Conservation (phyloP, 2,329 filamentous ascomycete genomes). For the Cladophialophora bantiana region DNA sequence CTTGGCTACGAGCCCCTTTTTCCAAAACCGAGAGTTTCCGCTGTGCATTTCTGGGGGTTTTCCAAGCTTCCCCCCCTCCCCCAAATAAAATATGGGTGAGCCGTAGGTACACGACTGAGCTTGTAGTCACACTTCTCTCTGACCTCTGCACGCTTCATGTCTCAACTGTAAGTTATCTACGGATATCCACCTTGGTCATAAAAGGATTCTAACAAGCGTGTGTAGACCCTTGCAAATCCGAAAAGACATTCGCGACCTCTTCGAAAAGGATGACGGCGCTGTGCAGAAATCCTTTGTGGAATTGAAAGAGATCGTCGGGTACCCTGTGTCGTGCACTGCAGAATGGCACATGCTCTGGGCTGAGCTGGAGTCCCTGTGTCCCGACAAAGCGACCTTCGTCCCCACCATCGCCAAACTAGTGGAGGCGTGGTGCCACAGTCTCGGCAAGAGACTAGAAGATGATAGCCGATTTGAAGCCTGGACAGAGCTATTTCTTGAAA, state of each 20-base stretch:
- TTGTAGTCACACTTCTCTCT: too few relatives aligned
- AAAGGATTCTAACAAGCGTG: background rate
- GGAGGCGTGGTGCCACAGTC: slow-evolving; percentile 15
- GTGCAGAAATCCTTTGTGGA: slow-evolving; percentile 14
- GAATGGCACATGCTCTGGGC: slow-evolving; percentile 28
- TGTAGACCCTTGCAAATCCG: slow-evolving; percentile 23
- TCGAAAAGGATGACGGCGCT: slow-evolving; percentile 1
- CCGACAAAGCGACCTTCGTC: slow-evolving; percentile 24
- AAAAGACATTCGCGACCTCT: slow-evolving; percentile 25
- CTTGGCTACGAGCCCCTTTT: too few relatives aligned
- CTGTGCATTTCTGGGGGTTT: too few relatives aligned
- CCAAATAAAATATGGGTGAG: too few relatives aligned
- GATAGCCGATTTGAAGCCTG: slow-evolving; percentile 16
- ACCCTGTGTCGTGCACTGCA: slow-evolving; percentile 15
- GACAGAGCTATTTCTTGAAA: slow-evolving; percentile 23
- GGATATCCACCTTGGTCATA: too few relatives aligned
- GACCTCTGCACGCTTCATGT: too few relatives aligned
- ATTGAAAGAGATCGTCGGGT: slow-evolving; percentile 16
- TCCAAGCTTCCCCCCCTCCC: too few relatives aligned
- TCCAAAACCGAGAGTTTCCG: too few relatives aligned
- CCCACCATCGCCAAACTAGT: slow-evolving; percentile 7
- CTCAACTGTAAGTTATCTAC: too few relatives aligned
- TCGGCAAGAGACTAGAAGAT: slow-evolving; percentile 19
- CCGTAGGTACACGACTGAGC: too few relatives aligned
- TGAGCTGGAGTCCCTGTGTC: slow-evolving; percentile 14